A percentile compares a stretch with the other conserved stretches of the same genome.
These are phyloP conservation scores for Scenedesmus sp. DNA, from an alignment of 163 green algal species.

Conservation along the genomic window DNA sequence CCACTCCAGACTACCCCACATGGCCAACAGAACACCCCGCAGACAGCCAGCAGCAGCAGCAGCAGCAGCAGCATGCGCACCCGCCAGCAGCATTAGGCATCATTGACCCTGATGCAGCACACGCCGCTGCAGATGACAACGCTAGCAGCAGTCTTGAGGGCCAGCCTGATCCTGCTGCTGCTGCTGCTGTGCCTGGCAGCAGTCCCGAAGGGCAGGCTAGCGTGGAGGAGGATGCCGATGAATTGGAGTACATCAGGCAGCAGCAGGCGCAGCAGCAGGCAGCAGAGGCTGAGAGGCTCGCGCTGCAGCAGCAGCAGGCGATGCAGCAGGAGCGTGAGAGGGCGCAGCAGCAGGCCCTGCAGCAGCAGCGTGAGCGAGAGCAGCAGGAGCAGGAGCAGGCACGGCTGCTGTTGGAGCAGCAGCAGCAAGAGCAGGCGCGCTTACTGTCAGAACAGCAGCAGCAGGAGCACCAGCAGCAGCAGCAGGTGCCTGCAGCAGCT, in stretches of 20 bases:
- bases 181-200: not conserved
- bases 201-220: not conserved
- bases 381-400: slow-evolving; percentile 16
- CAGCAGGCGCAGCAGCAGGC: slow-evolving; percentile 15
- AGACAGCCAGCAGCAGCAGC: not conserved
- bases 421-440: not conserved
- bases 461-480: slow-evolving; percentile 8
- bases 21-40: not conserved
- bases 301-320: slow-evolving; percentile 10
- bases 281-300: not conserved
- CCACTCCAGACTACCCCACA: not conserved
- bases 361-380: slow-evolving; percentile 18
- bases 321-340: not conserved
- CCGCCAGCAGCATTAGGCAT: slow-evolving; percentile 25
- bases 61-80: slow-evolving; percentile 17
- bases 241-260: not conserved
- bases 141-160: not conserved
- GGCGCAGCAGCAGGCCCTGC: not conserved
- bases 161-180: not conserved
- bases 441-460: not conserved
- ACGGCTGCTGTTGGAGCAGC: not conserved
- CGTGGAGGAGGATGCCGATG: not conserved
- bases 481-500: not conserved
- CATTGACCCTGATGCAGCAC: slow-evolving; percentile 29
- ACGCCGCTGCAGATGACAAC: slow-evolving; percentile 1